Evolutionary conservation across 129 eudicot species (phyloP).

Genomic region (Chrysanthemum lavandulifolium): DNA sequence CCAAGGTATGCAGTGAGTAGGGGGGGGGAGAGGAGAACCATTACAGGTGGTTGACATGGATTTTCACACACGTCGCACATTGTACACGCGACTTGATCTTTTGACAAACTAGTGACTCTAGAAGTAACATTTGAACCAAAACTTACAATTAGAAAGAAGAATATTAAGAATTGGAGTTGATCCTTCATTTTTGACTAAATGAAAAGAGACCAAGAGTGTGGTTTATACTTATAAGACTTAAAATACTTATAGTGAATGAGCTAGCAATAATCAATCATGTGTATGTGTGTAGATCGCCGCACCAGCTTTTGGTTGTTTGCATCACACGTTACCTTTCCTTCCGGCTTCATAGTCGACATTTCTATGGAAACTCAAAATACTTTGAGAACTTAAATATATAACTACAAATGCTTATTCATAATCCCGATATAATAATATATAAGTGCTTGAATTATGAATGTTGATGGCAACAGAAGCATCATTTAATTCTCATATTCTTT

Average conservation of each 20-base stretch:
- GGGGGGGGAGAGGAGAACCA: constrained; percentile 19
- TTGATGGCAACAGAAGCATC: constrained; percentile 19
- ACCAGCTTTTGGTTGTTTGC: constrained; percentile 23
- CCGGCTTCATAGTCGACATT: background rate
- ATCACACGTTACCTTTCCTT: constrained; percentile 17
- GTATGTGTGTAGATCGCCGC: constrained; percentile 22
- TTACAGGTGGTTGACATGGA: constrained; percentile 18
- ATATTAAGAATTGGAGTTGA: background rate
- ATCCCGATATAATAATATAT: background rate
- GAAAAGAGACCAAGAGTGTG: background rate
- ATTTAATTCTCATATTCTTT: background rate
- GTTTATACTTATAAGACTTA: background rate
- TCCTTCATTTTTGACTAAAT: constrained; percentile 3
- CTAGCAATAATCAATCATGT: background rate
- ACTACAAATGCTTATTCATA: background rate
- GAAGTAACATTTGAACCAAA: constrained; percentile 1
- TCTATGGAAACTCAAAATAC: background rate
- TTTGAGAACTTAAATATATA: background rate
- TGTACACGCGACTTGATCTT: constrained; percentile 26
- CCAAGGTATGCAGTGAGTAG: background rate
- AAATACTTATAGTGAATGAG: constrained; percentile 15
- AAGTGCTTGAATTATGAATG: background rate
- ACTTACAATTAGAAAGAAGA: background rate
- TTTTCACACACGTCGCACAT: constrained; percentile 31
- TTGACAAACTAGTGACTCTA: constrained; percentile 4